Percentiles rank a stretch among this genome's conserved stretches.
These are phyloP conservation scores for Sporisorium reilianum DNA, from an alignment of 1,284 basidiomycete genomes.

Conservation along the genomic window DNA sequence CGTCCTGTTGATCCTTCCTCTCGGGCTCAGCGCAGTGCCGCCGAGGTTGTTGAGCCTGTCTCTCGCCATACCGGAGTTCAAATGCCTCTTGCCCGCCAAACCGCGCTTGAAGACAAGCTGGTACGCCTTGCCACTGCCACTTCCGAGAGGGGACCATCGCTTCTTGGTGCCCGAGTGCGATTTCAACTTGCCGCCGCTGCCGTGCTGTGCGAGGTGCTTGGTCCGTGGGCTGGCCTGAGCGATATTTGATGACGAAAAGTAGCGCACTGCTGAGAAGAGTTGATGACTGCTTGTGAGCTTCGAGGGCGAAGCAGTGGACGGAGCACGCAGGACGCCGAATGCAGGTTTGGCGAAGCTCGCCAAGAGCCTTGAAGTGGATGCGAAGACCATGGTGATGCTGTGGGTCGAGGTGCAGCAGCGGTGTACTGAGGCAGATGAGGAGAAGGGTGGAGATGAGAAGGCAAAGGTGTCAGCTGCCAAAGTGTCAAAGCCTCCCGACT, in stretches of 20 bases:
- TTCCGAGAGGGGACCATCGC: conserved; percentile 54
- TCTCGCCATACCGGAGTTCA: conserved; percentile 62
- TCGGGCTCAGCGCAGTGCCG: conserved; percentile 43
- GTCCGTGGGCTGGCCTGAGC: conserved; percentile 32
- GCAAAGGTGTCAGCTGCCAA: conserved; percentile 9
- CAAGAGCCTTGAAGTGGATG: conserved; percentile 25
- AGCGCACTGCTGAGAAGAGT: conserved; percentile 1
- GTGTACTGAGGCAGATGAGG: neutral
- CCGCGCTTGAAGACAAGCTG: conserved; percentile 55
- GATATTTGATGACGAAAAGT: conserved; percentile 20
- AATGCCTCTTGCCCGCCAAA: conserved; percentile 54
- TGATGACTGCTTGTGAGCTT: neutral
- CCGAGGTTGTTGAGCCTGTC: conserved; percentile 55
- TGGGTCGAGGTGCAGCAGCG: too few species aligned
- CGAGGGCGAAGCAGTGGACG: conserved; percentile 1
- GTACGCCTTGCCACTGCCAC: conserved; percentile 49
- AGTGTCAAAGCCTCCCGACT: conserved; percentile 18
- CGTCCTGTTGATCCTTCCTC: conserved; percentile 51
- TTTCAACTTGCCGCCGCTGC: conserved; percentile 53
- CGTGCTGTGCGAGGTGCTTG: conserved; percentile 49
- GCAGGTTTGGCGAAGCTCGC: conserved; percentile 25
- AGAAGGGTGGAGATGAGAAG: neutral
- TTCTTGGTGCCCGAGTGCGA: conserved; percentile 62
- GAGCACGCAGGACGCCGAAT: conserved; percentile 17
- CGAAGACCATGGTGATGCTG: conserved; percentile 18